Percentiles rank a stretch among this genome's conserved stretches.
Conservation (phyloP, 306 rosid species). For the Castanea mollissima region DNA sequence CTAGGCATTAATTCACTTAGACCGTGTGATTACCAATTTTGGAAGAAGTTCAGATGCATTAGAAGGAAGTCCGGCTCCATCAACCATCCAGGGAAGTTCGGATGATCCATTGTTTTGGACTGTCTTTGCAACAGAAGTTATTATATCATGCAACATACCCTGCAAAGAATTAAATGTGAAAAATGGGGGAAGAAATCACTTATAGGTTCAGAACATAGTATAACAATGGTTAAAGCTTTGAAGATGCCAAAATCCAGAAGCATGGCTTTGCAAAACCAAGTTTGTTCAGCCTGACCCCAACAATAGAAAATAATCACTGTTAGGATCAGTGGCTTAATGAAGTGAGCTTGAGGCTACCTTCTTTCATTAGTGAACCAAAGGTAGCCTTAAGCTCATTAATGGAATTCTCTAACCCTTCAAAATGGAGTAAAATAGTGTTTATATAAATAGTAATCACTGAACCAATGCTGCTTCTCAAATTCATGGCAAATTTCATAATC, state of each 20-base stretch:
- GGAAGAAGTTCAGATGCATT: constrained; percentile 81
- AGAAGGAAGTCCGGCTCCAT: constrained; percentile 85
- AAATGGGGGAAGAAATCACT: constrained; percentile 12
- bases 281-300: background rate
- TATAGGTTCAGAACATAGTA: constrained; percentile 13
- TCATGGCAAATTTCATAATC: background rate
- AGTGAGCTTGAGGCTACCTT: background rate
- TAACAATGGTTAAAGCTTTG: constrained; percentile 15
- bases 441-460: background rate
- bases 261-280: background rate
- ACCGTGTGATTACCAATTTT: constrained; percentile 61
- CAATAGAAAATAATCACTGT: background rate
- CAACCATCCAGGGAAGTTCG: constrained; percentile 76
- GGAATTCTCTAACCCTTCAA: background rate
- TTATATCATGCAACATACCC: constrained; percentile 80
- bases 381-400: background rate
- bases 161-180: constrained; percentile 32
- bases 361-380: background rate
- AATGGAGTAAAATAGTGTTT: background rate
- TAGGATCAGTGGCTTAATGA: background rate
- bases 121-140: constrained; percentile 49
- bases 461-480: background rate
- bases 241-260: constrained; percentile 7
- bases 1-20: constrained; percentile 1
- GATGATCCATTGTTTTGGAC: constrained; percentile 40